A percentile compares a stretch with the other conserved stretches of the same genome.
These are phyloP conservation scores for Atalantia buxifolia DNA, from an alignment of 345 rosid species.

Conservation along the genomic window DNA sequence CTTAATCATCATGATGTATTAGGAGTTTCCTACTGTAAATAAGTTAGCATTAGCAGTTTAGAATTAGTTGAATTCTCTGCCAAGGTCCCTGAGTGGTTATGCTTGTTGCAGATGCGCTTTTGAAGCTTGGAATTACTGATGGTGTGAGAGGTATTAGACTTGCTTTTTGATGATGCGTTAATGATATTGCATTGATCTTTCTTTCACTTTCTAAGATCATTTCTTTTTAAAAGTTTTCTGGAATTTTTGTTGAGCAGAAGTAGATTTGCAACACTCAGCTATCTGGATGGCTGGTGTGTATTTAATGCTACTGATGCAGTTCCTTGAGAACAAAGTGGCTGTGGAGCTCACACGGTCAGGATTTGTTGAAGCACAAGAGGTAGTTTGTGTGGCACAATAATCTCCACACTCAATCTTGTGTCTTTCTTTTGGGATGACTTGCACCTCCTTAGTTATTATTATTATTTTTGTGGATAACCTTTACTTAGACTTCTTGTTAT, in stretches of 20 bases:
- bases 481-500: not conserved
- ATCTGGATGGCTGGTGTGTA: conserved; percentile 97
- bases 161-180: conserved; percentile 11
- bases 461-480: not conserved
- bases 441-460: not conserved
- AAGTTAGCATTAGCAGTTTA: not conserved
- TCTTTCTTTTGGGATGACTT: not conserved
- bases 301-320: conserved; percentile 90
- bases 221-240: conserved; percentile 1
- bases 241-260: conserved; percentile 51
- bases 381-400: conserved; percentile 21
- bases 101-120: conserved; percentile 68
- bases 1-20: not conserved
- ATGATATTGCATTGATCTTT: conserved; percentile 6
- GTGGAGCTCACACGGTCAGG: conserved; percentile 96
- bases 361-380: conserved; percentile 92
- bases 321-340: conserved; percentile 93
- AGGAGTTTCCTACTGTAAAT: not conserved
- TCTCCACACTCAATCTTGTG: not conserved
- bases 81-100: conserved; percentile 19
- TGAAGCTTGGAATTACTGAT: conserved; percentile 83
- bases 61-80: not conserved
- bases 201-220: conserved; percentile 11
- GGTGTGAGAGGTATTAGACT: conserved; percentile 58
- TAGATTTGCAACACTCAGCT: conserved; percentile 82